Evolutionary conservation across 495 filamentous ascomycete genomes (phyloP).

Genomic region (Neurospora sp.): DNA sequence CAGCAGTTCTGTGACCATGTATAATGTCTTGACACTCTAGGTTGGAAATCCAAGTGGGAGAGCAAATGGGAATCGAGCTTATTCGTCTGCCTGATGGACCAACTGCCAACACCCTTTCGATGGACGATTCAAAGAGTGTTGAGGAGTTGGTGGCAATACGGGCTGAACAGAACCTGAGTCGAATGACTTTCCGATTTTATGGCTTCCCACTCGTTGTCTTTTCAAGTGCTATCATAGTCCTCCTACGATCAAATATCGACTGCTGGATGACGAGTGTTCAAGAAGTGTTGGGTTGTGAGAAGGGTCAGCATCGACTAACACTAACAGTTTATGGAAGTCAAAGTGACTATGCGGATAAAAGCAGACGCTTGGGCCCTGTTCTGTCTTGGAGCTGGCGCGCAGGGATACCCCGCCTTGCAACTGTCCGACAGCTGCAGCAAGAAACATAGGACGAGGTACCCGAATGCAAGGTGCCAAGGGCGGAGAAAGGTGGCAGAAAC

Average conservation of each 20-base stretch:
- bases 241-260: not conserved
- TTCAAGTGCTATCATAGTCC: not conserved
- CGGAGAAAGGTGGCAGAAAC: conserved; percentile 6
- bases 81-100: not conserved
- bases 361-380: not conserved
- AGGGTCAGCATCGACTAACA: not conserved
- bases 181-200: not conserved
- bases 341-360: not conserved
- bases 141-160: not conserved
- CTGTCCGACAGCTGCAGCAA: not conserved
- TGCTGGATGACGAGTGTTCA: not conserved
- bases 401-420: not conserved
- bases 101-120: not conserved
- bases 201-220: not conserved
- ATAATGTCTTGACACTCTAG: not conserved
- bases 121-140: not conserved
- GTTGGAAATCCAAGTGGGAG: not conserved
- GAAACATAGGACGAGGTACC: not conserved
- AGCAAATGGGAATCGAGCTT: not conserved
- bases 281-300: not conserved
- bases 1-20: not conserved
- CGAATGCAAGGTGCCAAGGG: conserved; percentile 1
- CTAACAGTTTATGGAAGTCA: not conserved
- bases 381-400: not conserved
- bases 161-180: not conserved